Conservation (phyloP, 305 asterid species). For the Fraxinus xanthoxyloides region DNA sequence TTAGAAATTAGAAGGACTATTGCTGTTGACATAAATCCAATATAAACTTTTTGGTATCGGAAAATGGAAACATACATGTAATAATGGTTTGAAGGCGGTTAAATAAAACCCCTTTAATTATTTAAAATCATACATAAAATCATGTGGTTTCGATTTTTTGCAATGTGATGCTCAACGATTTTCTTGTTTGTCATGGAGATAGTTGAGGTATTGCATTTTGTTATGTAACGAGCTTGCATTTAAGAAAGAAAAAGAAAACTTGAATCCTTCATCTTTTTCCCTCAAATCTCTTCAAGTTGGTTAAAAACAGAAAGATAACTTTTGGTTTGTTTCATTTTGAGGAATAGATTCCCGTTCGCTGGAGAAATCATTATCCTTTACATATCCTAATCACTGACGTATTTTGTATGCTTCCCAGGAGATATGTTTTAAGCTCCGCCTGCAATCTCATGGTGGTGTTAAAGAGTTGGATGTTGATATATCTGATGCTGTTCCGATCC, state of each 20-base stretch:
- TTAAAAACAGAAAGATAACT: neutral
- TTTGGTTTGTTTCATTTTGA: neutral
- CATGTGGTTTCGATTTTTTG: neutral
- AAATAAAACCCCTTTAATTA: constrained; percentile 14
- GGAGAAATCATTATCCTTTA: neutral
- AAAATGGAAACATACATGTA: constrained; percentile 5
- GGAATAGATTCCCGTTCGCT: neutral
- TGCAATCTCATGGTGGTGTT: constrained; percentile 34
- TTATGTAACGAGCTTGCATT: neutral
- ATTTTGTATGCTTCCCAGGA: constrained; percentile 35
- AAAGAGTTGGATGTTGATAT: constrained; percentile 26
- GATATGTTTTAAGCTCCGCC: constrained; percentile 31
- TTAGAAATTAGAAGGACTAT: neutral
- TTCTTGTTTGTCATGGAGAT: neutral
- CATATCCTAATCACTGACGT: neutral
- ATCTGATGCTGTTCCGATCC: constrained; percentile 21
- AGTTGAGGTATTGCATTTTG: neutral
- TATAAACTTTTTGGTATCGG: neutral
- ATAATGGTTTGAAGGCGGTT: constrained; percentile 8
- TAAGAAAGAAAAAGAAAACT: neutral
- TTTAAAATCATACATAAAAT: constrained; percentile 35
- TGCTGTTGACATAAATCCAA: neutral
- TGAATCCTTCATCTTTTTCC: neutral
- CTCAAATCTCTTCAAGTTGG: neutral
- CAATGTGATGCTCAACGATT: neutral